phyloP scores from a whole-genome alignment of 176 grass and related monocot genomes.

The Phoenix roebelenii region DNA sequence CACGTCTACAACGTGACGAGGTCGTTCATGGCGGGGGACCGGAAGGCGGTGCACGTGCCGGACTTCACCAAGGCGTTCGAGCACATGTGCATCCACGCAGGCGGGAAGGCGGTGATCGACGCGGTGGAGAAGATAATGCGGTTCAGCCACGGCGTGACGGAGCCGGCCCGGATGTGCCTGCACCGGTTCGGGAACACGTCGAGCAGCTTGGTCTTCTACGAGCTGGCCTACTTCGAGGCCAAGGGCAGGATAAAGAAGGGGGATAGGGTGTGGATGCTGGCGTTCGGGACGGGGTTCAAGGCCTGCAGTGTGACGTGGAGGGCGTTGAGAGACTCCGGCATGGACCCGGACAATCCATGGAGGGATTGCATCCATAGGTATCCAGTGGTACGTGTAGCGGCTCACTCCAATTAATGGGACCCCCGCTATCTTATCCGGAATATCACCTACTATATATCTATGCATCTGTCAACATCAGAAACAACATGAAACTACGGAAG shows the following conservation, averaged over 20 bases:
- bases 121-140: constrained; percentile 58
- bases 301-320: constrained; percentile 61
- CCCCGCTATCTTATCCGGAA: too few species aligned
- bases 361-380: constrained; percentile 58
- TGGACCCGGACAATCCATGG: constrained; percentile 75
- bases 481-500: too few species aligned
- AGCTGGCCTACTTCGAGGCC: constrained; percentile 84
- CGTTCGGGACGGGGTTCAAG: constrained; percentile 85
- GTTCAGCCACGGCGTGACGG: constrained; percentile 31
- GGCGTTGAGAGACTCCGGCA: constrained; percentile 40
- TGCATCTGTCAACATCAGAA: too few species aligned
- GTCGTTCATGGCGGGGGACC: constrained; percentile 9
- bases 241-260: constrained; percentile 48
- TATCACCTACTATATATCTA: too few species aligned
- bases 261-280: constrained; percentile 77
- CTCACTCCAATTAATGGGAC: too few species aligned
- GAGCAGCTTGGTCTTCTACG: constrained; percentile 89
- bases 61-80: constrained; percentile 75
- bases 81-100: constrained; percentile 85
- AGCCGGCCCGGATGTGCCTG: constrained; percentile 56
- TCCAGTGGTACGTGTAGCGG: constrained; percentile 1
- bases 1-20: constrained; percentile 37
- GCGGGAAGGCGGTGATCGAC: constrained; percentile 88
- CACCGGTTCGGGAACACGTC: constrained; percentile 88
- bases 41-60: constrained; percentile 39